Percentiles rank a stretch among this genome's conserved stretches.
Evolutionary conservation across 345 rosid genomes (phyloP).

Genomic region (Camelina laxa): DNA sequence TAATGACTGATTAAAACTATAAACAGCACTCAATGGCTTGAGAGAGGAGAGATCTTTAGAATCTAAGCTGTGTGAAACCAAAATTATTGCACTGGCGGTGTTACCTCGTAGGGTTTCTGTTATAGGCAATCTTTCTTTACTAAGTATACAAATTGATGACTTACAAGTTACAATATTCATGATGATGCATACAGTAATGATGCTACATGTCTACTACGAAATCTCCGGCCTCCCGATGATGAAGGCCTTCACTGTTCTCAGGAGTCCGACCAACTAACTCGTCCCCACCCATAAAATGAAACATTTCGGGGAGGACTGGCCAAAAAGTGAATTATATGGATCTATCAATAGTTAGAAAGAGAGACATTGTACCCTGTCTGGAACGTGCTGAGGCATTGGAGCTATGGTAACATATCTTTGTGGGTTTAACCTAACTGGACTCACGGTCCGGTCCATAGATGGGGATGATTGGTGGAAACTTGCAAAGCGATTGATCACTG

Average conservation of each 20-base stretch:
- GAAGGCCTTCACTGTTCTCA: slow-evolving; percentile 41
- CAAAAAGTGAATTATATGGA: slow-evolving; percentile 21
- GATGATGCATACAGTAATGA: slow-evolving; percentile 29
- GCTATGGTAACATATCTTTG: slow-evolving; percentile 86
- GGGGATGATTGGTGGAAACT: slow-evolving; percentile 61
- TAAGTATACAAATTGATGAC: slow-evolving; percentile 31
- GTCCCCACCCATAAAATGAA: slow-evolving; percentile 33
- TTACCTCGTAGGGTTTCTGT: slow-evolving; percentile 14
- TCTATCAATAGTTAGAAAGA: slow-evolving; percentile 66
- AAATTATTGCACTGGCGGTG: background rate
- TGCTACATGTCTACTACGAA: slow-evolving; percentile 33
- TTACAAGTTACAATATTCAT: slow-evolving; percentile 24
- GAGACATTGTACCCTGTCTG: slow-evolving; percentile 88
- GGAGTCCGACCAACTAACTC: slow-evolving; percentile 32
- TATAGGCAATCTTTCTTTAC: slow-evolving; percentile 32
- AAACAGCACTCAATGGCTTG: background rate
- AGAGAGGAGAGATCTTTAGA: background rate
- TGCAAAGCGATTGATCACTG: slow-evolving; percentile 88
- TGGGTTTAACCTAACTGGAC: slow-evolving; percentile 55
- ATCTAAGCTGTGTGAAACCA: background rate
- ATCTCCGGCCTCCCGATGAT: slow-evolving; percentile 32
- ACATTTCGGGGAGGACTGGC: slow-evolving; percentile 30
- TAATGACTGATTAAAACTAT: background rate
- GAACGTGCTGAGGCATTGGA: slow-evolving; percentile 79
- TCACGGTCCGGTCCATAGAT: slow-evolving; percentile 50